A percentile compares a stretch with the other conserved stretches of the same genome.
Conservation (phyloP, 441 rosid genomes). For the Metrosideros polymorpha region DNA sequence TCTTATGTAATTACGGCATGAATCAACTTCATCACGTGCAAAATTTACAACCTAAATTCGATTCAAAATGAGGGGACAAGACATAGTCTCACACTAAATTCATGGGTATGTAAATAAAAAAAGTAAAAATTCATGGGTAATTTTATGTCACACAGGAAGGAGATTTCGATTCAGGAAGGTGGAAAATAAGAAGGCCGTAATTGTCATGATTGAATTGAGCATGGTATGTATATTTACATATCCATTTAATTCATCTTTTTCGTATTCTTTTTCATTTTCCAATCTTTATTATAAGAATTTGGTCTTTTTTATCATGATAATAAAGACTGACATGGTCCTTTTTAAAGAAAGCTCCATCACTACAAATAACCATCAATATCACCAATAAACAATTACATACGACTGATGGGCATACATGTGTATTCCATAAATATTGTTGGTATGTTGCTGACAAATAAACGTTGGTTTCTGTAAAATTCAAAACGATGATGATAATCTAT, state of each 20-base stretch:
- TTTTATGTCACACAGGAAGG: background rate
- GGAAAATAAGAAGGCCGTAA: background rate
- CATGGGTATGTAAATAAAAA: no score
- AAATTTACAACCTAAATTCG: background rate
- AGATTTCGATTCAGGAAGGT: background rate
- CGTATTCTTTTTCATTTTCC: background rate
- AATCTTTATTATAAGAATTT: background rate
- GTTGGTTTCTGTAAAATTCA: no score
- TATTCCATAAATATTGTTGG: no score
- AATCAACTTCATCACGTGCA: accelerated
- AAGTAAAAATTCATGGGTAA: background rate
- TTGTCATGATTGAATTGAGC: background rate
- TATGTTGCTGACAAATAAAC: no score
- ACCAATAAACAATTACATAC: no score
- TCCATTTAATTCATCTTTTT: background rate
- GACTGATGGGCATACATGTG: no score
- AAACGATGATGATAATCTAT: no score
- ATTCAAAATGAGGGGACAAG: accelerated
- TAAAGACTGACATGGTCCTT: no score
- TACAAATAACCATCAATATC: no score
- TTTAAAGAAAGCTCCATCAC: background rate
- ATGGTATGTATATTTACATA: background rate
- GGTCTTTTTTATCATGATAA: background rate
- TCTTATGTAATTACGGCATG: background rate
- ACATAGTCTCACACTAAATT: background rate